Base-by-base conservation (phyloP, 2,329 filamentous ascomycete genomes). In the Diaporthe aspalathi region DNA sequence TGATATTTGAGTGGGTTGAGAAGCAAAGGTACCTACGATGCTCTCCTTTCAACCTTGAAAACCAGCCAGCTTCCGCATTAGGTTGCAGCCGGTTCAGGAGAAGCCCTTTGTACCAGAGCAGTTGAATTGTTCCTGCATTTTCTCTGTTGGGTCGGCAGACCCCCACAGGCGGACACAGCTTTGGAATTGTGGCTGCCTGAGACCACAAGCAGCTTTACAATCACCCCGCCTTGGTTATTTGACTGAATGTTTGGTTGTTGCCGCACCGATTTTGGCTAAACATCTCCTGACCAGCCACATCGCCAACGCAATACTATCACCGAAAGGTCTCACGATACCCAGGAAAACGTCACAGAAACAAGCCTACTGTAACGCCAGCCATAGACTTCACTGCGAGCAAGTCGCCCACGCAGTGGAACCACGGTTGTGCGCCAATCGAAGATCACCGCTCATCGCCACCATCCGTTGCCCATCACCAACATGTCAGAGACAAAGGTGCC, bases 401-500 rank as follows among this genome's bases (percentile, higher is more conserved):
- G n/a, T n/a, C n/a, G n/a, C n/a, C n/a, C n/a, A n/a, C n/a, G n/a
- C n/a, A n/a, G n/a, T n/a, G n/a, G n/a, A n/a, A n/a, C 14, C 8
- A 5, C 14, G 22, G 20, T 1, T 17, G 32, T 32, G 32, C 35
- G 9, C 35, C 11, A 38, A 38, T 5, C 35, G 9, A 8, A 32
- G 5, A 32, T 38, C 11, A 38, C 7, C 24, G 1, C 24, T 47
- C 57, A 32, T 16, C 2, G 27, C 14, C 29, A 1, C 24, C 6
- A 32, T 9, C n/a, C n/a, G n/a, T 22, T 2, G 20, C 38, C 9
- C 45, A 63, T 35, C 20, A 70, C 9, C 45, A 63, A 49, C 20
- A 70, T 70, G 49, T 35, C 60, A 17, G 72, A 73, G 22, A 47
- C 70, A 2, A 47, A 20, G 16, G 32, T 70, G 14, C 6, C 11